phyloP scores from a whole-genome alignment of 768 basidiomycete species.

The Tricholoma hemisulphureum region DNA sequence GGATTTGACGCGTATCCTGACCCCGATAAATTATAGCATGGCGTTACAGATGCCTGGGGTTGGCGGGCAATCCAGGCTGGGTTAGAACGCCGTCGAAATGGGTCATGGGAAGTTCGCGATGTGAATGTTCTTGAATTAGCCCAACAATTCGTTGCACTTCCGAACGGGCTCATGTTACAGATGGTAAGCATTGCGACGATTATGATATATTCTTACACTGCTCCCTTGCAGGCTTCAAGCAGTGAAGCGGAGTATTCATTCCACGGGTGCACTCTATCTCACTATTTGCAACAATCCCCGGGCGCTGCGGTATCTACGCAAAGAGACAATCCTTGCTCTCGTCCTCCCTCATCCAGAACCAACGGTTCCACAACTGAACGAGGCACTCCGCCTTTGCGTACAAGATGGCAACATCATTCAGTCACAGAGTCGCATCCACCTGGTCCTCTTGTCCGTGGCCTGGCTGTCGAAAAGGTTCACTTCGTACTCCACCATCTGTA shows the following conservation, averaged over 20 bases:
- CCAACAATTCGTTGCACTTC: not conserved
- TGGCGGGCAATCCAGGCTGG: too few species aligned
- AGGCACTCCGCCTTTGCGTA: not conserved
- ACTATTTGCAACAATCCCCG: too few species aligned
- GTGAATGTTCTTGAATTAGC: too few species aligned
- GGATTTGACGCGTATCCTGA: not conserved
- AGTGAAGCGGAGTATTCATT: not conserved
- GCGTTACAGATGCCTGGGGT: not conserved
- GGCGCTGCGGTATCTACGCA: too few species aligned
- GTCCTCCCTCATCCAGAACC: not conserved
- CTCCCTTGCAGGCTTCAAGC: not conserved
- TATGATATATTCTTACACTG: not conserved
- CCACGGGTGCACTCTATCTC: too few species aligned
- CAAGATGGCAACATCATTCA: not conserved
- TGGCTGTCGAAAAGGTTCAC: too few species aligned
- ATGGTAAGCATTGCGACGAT: not conserved
- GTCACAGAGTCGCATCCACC: too few species aligned
- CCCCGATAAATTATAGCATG: not conserved
- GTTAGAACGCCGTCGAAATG: not conserved
- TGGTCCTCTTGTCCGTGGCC: too few species aligned
- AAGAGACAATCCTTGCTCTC: too few species aligned
- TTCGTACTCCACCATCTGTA: too few species aligned
- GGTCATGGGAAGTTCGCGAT: not conserved
- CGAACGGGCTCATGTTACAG: not conserved
- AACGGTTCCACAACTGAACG: not conserved